Evolutionary conservation across 495 filamentous ascomycete species (phyloP).

Genomic region (Penicillium tannophilum): DNA sequence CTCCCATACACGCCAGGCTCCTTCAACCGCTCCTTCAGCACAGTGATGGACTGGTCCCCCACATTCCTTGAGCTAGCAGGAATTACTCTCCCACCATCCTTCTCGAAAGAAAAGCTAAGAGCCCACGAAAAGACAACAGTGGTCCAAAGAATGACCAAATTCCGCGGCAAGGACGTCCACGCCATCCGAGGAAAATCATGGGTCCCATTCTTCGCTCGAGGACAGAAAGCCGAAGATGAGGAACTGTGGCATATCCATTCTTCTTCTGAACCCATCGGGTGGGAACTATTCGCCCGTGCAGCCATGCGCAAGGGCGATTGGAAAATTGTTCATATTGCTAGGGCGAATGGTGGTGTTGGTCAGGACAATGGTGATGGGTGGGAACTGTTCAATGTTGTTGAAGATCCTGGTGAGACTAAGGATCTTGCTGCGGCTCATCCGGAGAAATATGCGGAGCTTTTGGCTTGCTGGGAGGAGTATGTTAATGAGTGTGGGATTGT

Average conservation of each 20-base stretch:
- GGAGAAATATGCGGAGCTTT: slow-evolving; percentile 34
- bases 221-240: slow-evolving; percentile 13
- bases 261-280: slow-evolving; percentile 26
- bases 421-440: slow-evolving; percentile 32
- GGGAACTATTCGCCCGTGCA: slow-evolving; percentile 41
- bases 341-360: slow-evolving; percentile 10
- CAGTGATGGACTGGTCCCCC: slow-evolving; percentile 21
- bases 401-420: slow-evolving; percentile 43
- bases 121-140: background rate
- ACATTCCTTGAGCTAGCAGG: slow-evolving; percentile 22
- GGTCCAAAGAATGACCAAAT: slow-evolving; percentile 12
- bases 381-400: slow-evolving; percentile 41
- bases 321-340: slow-evolving; percentile 33
- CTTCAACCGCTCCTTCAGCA: slow-evolving; percentile 20
- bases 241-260: slow-evolving; percentile 21
- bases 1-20: slow-evolving; percentile 5
- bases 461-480: slow-evolving; percentile 43
- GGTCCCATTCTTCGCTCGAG: slow-evolving; percentile 12
- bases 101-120: background rate
- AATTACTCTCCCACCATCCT: background rate
- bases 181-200: slow-evolving; percentile 21
- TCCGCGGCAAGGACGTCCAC: slow-evolving; percentile 14
- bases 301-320: slow-evolving; percentile 43
- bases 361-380: slow-evolving; percentile 16
- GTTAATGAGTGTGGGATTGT: slow-evolving; percentile 24